These are phyloP conservation scores for Candida peoriensis DNA, from an alignment of 805 yeast species.

Conservation along the genomic window DNA sequence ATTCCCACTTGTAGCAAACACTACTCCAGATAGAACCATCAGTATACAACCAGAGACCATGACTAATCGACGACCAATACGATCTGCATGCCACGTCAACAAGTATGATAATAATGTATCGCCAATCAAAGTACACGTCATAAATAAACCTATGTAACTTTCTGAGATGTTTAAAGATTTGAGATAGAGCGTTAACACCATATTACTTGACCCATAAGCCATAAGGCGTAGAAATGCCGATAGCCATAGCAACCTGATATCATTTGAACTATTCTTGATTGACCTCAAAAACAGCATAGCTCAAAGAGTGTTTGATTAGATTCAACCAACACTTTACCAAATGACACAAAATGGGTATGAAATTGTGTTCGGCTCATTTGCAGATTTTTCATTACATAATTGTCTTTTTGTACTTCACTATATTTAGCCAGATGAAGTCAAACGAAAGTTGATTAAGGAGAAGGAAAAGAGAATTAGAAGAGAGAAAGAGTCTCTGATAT, in stretches of 20 bases:
- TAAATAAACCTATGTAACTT: slow-evolving; percentile 63
- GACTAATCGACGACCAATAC: slow-evolving; percentile 60
- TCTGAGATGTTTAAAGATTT: slow-evolving; percentile 51
- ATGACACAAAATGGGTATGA: too few relatives aligned
- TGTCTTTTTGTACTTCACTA: too few relatives aligned
- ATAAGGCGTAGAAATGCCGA: slow-evolving; percentile 67
- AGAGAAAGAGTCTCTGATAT: too few relatives aligned
- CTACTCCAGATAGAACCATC: slow-evolving; percentile 65
- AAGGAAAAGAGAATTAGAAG: too few relatives aligned
- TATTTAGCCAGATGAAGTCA: too few relatives aligned
- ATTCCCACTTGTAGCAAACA: slow-evolving; percentile 53
- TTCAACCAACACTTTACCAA: too few relatives aligned
- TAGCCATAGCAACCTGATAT: slow-evolving; percentile 58
- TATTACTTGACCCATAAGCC: slow-evolving; percentile 77
- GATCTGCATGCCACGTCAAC: slow-evolving; percentile 74
- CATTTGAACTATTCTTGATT: too few relatives aligned
- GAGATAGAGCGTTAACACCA: slow-evolving; percentile 66
- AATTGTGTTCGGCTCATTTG: too few relatives aligned
- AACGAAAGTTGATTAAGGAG: too few relatives aligned
- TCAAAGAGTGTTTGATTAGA: too few relatives aligned
- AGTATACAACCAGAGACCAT: slow-evolving; percentile 57
- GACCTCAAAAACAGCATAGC: too few relatives aligned
- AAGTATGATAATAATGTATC: slow-evolving; percentile 68
- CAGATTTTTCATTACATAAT: too few relatives aligned
- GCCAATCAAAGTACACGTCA: slow-evolving; percentile 77